Evolutionary conservation across 345 rosid species (phyloP).

Genomic region (Passiflora organensis): DNA sequence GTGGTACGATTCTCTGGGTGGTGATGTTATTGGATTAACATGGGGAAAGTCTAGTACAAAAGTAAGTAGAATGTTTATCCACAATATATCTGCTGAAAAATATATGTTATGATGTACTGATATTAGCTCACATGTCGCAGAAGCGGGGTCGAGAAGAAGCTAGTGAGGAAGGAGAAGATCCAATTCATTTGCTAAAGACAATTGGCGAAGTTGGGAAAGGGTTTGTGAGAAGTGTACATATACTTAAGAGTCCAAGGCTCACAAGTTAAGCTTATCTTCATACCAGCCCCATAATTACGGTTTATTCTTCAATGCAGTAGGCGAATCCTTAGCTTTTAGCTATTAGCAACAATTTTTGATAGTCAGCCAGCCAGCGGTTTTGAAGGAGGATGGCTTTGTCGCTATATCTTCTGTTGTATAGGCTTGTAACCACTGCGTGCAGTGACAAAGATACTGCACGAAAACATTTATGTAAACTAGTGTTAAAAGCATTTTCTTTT

Average conservation of each 20-base stretch:
- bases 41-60: slow-evolving; percentile 56
- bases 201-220: slow-evolving; percentile 82
- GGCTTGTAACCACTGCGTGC: no score
- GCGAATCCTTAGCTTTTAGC: no score
- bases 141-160: slow-evolving; percentile 59
- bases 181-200: slow-evolving; percentile 44
- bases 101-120: not conserved
- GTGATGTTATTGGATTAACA: slow-evolving; percentile 78
- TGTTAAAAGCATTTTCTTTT: no score
- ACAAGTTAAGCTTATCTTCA: no score
- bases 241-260: slow-evolving; percentile 54
- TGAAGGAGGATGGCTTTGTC: no score
- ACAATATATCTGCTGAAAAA: not conserved
- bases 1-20: slow-evolving; percentile 87
- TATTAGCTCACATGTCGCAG: slow-evolving; percentile 30
- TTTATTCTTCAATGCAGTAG: no score
- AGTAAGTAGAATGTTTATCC: slow-evolving; percentile 32
- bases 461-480: no score
- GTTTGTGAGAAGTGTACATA: slow-evolving; percentile 57
- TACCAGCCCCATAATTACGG: no score
- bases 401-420: no score
- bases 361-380: no score
- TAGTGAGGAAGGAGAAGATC: slow-evolving; percentile 30
- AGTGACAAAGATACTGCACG: no score
- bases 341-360: no score